Percentiles rank a stretch among this genome's conserved stretches.
Evolutionary conservation across 225 moss, liverwort and hornwort species (phyloP).

Genomic region (Sphagnum tenellum): DNA sequence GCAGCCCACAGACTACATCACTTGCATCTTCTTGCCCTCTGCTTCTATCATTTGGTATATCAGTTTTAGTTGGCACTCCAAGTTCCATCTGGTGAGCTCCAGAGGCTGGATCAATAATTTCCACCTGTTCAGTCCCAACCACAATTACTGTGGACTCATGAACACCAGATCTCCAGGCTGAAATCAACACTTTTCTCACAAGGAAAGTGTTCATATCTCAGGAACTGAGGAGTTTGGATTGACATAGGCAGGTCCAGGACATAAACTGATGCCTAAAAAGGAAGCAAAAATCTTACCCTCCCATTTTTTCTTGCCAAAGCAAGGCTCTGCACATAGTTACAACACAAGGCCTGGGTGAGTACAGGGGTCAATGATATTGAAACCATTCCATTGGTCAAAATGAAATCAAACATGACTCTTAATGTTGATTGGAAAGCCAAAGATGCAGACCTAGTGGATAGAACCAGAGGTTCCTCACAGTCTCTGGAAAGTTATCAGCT

Average conservation of each 20-base stretch:
- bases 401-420: neutral
- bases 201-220: too few relatives aligned
- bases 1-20: conserved; percentile 60
- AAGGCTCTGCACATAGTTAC: conserved; percentile 35
- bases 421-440: neutral
- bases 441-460: neutral
- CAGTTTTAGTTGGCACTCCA: conserved; percentile 38
- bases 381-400: neutral
- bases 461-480: too few relatives aligned
- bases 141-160: too few relatives aligned
- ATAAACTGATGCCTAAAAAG: too few relatives aligned
- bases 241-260: too few relatives aligned
- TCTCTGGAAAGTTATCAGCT: neutral
- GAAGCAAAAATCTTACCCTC: conserved; percentile 38
- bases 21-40: conserved; percentile 44
- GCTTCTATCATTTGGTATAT: conserved; percentile 12
- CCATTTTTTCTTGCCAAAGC: conserved; percentile 74
- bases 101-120: conserved; percentile 53
- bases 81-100: conserved; percentile 43
- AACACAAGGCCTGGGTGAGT: neutral
- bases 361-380: neutral
- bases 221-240: too few relatives aligned
- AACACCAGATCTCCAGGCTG: too few relatives aligned
- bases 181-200: too few relatives aligned
- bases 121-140: conserved; percentile 32